These are phyloP conservation scores for Tephrocybe rancida DNA, from an alignment of 768 basidiomycete species.

Conservation along the genomic window DNA sequence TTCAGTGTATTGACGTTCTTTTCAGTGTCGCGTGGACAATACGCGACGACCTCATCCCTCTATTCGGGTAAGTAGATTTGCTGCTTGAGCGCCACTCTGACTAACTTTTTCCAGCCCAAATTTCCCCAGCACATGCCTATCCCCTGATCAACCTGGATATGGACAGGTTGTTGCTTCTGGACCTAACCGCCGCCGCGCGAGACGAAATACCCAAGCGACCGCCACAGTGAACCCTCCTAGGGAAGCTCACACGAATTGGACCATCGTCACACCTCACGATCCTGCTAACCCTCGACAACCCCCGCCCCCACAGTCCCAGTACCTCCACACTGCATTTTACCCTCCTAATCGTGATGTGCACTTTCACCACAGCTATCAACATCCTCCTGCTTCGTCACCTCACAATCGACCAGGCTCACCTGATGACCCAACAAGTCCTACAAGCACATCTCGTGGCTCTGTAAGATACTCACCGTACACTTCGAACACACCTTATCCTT, in stretches of 20 bases:
- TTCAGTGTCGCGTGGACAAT: slow-evolving; percentile 86
- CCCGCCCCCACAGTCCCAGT: slow-evolving; percentile 8
- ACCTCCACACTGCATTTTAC: slow-evolving; percentile 15
- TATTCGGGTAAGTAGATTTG: slow-evolving; percentile 69
- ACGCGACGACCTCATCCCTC: slow-evolving; percentile 81
- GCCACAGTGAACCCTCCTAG: slow-evolving; percentile 19
- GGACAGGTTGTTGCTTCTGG: slow-evolving; percentile 76
- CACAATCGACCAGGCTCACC: slow-evolving; percentile 8
- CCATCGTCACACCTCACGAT: slow-evolving; percentile 41
- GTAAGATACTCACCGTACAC: slow-evolving; percentile 28
- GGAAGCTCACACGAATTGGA: slow-evolving; percentile 38
- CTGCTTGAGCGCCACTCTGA: neutral
- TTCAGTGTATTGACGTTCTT: slow-evolving; percentile 8
- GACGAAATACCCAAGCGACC: slow-evolving; percentile 50
- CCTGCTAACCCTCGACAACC: slow-evolving; percentile 9
- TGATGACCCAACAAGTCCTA: slow-evolving; percentile 13
- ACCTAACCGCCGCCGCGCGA: slow-evolving; percentile 60
- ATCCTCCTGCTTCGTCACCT: slow-evolving; percentile 8
- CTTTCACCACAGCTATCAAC: slow-evolving; percentile 16
- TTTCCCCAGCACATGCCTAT: slow-evolving; percentile 81
- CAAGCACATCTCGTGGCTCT: slow-evolving; percentile 10
- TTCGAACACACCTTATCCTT: slow-evolving; percentile 24
- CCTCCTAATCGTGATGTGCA: slow-evolving; percentile 14
- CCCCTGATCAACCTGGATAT: slow-evolving; percentile 85
- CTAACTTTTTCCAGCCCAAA: slow-evolving; percentile 50